Evolutionary conservation across 2,329 filamentous ascomycete species (phyloP).

Genomic region (Xylariomycetidae sp.): DNA sequence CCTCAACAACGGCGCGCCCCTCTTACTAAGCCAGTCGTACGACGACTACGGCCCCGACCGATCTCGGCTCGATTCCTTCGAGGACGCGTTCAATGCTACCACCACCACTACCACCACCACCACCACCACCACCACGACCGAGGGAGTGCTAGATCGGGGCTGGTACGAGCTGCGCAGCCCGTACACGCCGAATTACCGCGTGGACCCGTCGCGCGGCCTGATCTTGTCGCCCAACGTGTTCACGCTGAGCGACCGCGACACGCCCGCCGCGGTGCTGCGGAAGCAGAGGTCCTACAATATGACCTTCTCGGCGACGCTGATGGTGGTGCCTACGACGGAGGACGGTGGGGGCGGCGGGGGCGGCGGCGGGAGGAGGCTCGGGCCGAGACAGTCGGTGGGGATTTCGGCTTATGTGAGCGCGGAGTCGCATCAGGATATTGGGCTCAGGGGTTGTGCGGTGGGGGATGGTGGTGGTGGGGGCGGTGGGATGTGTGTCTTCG

Average conservation of each 20-base stretch:
- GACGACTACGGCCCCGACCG: neutral
- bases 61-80: neutral
- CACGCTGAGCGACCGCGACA: slow-evolving; percentile 24
- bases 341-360: too few species aligned
- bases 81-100: too few species aligned
- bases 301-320: slow-evolving; percentile 21
- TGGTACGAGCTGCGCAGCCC: neutral
- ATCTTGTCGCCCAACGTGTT: slow-evolving; percentile 11
- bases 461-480: too few species aligned
- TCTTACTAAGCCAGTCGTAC: neutral
- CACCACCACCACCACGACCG: too few species aligned
- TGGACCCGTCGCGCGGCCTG: neutral
- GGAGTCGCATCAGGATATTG: slow-evolving; percentile 21
- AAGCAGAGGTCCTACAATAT: slow-evolving; percentile 28
- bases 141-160: neutral
- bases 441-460: slow-evolving; percentile 19
- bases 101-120: too few species aligned
- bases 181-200: neutral
- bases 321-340: slow-evolving; percentile 7
- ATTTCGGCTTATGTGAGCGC: slow-evolving; percentile 24
- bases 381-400: slow-evolving; percentile 18
- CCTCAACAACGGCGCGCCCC: neutral
- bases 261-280: slow-evolving; percentile 21
- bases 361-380: too few species aligned
- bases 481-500: slow-evolving; percentile 6